phyloP scores from a whole-genome alignment of 2,329 filamentous ascomycete species.

The Ceratocystis smalleyi region DNA sequence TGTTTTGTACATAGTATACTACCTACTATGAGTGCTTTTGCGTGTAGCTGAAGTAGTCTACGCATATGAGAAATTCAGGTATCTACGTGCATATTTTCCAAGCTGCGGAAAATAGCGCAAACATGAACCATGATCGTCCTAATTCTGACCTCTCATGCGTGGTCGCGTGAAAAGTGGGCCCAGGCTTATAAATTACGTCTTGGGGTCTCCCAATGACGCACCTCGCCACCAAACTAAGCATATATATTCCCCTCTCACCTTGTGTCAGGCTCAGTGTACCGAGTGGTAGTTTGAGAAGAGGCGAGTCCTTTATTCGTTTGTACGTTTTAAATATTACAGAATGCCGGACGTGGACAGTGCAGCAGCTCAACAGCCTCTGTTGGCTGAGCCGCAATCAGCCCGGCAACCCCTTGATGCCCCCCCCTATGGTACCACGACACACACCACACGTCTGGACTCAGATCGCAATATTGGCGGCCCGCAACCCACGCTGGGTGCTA shows the following conservation, averaged over 20 bases:
- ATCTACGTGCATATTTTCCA: not conserved
- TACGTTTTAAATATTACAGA: not conserved
- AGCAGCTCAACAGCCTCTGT: not conserved
- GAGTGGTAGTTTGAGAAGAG: not conserved
- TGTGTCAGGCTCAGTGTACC: not conserved
- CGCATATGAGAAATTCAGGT: not conserved
- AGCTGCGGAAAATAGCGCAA: not conserved
- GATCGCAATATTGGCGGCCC: not conserved
- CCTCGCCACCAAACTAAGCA: not conserved
- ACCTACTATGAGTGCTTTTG: not conserved
- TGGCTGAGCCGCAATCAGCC: not conserved
- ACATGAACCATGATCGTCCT: not conserved
- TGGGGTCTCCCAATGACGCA: not conserved
- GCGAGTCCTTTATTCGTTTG: not conserved
- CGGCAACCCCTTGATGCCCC: not conserved
- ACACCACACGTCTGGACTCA: not conserved
- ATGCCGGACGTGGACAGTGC: not conserved
- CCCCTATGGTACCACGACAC: not conserved
- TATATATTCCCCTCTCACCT: not conserved
- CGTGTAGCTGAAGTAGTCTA: not conserved
- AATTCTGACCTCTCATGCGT: not conserved
- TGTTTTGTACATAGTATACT: not conserved
- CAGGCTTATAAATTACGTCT: slow-evolving; percentile 5
- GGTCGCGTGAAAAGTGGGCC: not conserved
- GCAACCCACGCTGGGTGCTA: slow-evolving; percentile 29